phyloP scores from a whole-genome alignment of 495 filamentous ascomycete species.

The Podospora fimiseda region DNA sequence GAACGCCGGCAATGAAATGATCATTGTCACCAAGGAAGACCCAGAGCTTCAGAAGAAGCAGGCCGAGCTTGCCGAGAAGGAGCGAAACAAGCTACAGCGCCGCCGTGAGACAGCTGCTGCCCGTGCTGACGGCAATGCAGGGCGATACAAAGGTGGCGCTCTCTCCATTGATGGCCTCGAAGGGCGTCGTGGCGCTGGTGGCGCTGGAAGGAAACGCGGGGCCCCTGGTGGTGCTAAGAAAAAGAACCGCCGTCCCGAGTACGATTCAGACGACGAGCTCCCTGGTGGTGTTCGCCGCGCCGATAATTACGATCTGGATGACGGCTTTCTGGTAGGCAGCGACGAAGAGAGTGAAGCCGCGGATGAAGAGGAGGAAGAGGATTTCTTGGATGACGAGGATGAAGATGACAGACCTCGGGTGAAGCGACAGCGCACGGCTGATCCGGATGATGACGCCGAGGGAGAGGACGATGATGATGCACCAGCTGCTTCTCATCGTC shows the following conservation, averaged over 20 bases:
- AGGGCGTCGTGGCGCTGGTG: constrained; percentile 38
- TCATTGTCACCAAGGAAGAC: constrained; percentile 61
- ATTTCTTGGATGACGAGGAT: constrained; percentile 40
- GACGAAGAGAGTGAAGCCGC: constrained; percentile 61
- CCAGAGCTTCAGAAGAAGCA: constrained; percentile 72
- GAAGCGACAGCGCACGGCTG: constrained; percentile 45
- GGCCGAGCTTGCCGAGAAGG: constrained; percentile 68
- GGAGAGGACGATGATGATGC: constrained; percentile 37
- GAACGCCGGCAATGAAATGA: constrained; percentile 42
- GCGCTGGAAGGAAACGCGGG: constrained; percentile 38
- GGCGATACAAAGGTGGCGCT: constrained; percentile 47
- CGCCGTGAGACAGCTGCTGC: constrained; percentile 62
- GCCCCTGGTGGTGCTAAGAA: constrained; percentile 34
- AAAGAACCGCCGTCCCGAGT: constrained; percentile 43
- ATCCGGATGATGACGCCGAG: constrained; percentile 35
- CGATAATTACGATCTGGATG: constrained; percentile 80
- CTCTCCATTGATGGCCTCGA: constrained; percentile 72
- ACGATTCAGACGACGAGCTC: constrained; percentile 60
- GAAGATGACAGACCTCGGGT: constrained; percentile 41
- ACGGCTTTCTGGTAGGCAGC: constrained; percentile 70
- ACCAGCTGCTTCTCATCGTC: constrained; percentile 25
- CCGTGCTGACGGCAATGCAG: constrained; percentile 50
- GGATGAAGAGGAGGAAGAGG: constrained; percentile 56
- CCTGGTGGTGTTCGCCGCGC: constrained; percentile 56
- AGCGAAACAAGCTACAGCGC: constrained; percentile 60